These are phyloP conservation scores for Cryptosporidium meleagridis DNA, from an alignment of 169 alveolate genomes.

Conservation along the genomic window DNA sequence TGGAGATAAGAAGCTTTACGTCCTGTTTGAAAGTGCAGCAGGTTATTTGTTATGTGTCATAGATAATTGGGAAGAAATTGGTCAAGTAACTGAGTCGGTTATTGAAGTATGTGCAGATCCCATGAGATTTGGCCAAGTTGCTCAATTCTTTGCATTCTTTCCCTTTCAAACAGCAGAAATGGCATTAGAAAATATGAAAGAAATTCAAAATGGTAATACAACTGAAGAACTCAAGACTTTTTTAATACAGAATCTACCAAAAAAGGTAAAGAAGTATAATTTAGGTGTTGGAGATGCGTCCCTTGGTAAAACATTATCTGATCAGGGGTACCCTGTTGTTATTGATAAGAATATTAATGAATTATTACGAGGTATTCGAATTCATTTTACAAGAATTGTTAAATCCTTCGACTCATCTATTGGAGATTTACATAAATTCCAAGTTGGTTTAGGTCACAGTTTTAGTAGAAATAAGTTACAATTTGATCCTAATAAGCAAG, in stretches of 20 bases:
- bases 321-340: conserved; percentile 84
- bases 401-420: conserved; percentile 79
- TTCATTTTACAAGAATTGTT: conserved; percentile 80
- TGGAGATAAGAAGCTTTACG: conserved; percentile 50
- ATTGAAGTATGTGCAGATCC: conserved; percentile 86
- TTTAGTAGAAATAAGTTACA: conserved; percentile 93
- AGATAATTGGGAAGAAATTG: conserved; percentile 92
- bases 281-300: conserved; percentile 88
- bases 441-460: conserved; percentile 95
- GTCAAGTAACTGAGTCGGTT: conserved; percentile 83
- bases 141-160: conserved; percentile 89
- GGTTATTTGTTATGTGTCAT: conserved; percentile 93
- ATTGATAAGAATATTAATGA: conserved; percentile 85
- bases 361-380: conserved; percentile 91
- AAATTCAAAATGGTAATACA: conserved; percentile 87
- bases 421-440: conserved; percentile 88
- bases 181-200: conserved; percentile 92
- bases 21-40: conserved; percentile 92
- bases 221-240: conserved; percentile 87
- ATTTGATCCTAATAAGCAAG: conserved; percentile 96
- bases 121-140: conserved; percentile 89
- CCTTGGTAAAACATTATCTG: conserved; percentile 83
- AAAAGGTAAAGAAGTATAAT: conserved; percentile 82
- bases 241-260: conserved; percentile 88
- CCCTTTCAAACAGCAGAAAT: conserved; percentile 93